Percentiles rank a stretch among this genome's conserved stretches.
Evolutionary conservation across 139 green algal species (phyloP).

Genomic region (Yamagishiella unicocca): DNA sequence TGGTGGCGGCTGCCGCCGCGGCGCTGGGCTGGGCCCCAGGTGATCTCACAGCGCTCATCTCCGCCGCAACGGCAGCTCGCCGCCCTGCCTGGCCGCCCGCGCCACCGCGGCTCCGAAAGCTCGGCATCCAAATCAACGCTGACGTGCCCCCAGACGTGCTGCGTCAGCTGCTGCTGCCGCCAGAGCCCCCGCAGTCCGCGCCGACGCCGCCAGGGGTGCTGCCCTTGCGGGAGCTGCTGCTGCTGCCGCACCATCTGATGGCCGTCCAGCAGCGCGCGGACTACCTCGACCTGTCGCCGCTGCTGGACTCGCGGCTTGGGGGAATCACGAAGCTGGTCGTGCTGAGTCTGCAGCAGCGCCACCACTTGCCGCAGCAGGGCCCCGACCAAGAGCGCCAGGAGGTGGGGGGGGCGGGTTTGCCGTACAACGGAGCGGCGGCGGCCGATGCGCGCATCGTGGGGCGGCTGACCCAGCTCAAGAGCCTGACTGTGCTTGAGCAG

Average conservation of each 20-base stretch:
- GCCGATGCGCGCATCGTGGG: neutral
- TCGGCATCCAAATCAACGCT: neutral
- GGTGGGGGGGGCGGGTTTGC: neutral
- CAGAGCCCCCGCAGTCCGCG: no score
- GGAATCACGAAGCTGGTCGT: neutral
- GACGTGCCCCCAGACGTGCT: neutral
- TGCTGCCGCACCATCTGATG: neutral
- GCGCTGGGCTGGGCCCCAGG: no score
- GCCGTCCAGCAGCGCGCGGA: neutral
- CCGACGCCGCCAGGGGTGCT: no score
- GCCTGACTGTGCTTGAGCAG: conserved; percentile 1
- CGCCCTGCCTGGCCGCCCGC: neutral
- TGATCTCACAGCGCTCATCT: no score
- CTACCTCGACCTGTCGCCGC: conserved; percentile 11
- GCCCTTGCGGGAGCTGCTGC: neutral
- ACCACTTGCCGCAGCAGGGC: neutral
- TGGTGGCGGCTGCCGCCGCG: no score
- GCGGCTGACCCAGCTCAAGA: conserved; percentile 20
- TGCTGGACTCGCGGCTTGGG: neutral
- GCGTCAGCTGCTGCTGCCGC: neutral
- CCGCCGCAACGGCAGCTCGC: neutral
- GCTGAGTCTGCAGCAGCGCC: neutral
- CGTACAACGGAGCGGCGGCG: neutral
- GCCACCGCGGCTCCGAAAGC: neutral
- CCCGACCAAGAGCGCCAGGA: neutral